Conservation (phyloP, 1,139 yeast species). For the Yamadazyma triangularis region DNA sequence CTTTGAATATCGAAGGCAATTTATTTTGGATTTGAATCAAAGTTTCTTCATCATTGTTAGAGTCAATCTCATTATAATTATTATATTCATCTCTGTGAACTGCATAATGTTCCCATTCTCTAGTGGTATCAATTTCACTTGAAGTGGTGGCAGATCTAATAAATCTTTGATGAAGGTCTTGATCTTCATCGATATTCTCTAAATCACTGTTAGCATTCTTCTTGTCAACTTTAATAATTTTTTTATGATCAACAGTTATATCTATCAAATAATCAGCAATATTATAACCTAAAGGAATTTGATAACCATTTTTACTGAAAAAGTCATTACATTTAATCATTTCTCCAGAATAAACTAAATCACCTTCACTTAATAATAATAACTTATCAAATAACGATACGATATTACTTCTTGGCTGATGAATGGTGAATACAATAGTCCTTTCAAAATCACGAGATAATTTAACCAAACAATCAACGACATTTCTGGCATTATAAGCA, state of each 20-base stretch:
- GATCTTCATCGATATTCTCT: conserved; percentile 18
- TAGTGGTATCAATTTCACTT: conserved; percentile 52
- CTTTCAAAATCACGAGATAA: conserved; percentile 77
- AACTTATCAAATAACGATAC: conserved; percentile 86
- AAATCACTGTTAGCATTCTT: conserved; percentile 17
- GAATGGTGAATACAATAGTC: conserved; percentile 88
- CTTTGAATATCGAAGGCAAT: conserved; percentile 40
- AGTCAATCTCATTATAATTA: conserved; percentile 14
- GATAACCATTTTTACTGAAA: conserved; percentile 70
- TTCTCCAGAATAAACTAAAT: conserved; percentile 82
- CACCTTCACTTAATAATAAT: conserved; percentile 77
- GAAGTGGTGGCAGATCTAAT: conserved; percentile 23
- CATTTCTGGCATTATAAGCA: conserved; percentile 89
- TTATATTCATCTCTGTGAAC: conserved; percentile 72
- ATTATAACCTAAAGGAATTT: conserved; percentile 86
- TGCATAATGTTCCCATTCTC: conserved; percentile 89
- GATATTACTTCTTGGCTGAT: conserved; percentile 96
- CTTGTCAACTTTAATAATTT: conserved; percentile 18
- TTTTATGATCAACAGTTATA: conserved; percentile 65
- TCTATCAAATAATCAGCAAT: conserved; percentile 92
- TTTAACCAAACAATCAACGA: conserved; percentile 76
- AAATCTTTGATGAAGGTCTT: conserved; percentile 38
- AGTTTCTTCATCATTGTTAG: conserved; percentile 24
- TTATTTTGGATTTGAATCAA: conserved; percentile 28
- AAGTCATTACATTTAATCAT: conserved; percentile 67